Base-by-base conservation (phyloP, 2,329 filamentous ascomycete species). In the Colletotrichum limetticola region DNA sequence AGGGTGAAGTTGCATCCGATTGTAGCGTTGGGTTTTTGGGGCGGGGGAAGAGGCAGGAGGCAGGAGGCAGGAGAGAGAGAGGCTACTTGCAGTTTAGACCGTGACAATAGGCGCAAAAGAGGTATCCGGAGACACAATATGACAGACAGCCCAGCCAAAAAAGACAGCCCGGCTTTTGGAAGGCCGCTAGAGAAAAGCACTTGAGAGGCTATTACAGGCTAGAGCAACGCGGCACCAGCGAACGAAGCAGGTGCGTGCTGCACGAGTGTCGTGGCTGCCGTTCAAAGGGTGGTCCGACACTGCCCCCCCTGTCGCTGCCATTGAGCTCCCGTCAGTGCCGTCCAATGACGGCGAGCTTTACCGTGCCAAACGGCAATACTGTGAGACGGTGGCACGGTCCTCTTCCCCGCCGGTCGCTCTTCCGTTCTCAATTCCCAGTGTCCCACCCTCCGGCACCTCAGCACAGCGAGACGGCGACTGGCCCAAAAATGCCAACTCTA, bases 241-340 rank as follows among this genome's bases (percentile, higher is more conserved):
- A 74, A 69, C 62, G 55, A 64, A 58, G 61, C 46, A 72, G 63
- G 57, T 74, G 74, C 74, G 65, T 75, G 77, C 82, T 85, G 84
- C 84, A 86, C 68, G 79, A 81, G 74, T 84, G 84, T 86, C 85
- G 85, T 87, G 85, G 85, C 85, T 84, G 79, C 79, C 81, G 78
- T 81, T 84, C 80, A 85, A 83, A 84, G 84, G 84, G 75, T 80
- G 73, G 75, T 67, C 68, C 69, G 57, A 61, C 77, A 74, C 55
- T 35, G n/a, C 28, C 46, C 63, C 67, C 67, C 66, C 62, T 74
- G 68, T 66, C 57, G 61, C 35, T 71, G 55, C 53, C 53, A 62
- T 19, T 42, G 19, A n/a, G 32, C 32, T 35, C 32, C 32, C 32
- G 32, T 35, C 32, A 35, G 30, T 59, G 28, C 53, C 53, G 61